Evolutionary conservation across 192 early-diverging fungal genomes (phyloP).

Genomic region (Gigaspora rosea): DNA sequence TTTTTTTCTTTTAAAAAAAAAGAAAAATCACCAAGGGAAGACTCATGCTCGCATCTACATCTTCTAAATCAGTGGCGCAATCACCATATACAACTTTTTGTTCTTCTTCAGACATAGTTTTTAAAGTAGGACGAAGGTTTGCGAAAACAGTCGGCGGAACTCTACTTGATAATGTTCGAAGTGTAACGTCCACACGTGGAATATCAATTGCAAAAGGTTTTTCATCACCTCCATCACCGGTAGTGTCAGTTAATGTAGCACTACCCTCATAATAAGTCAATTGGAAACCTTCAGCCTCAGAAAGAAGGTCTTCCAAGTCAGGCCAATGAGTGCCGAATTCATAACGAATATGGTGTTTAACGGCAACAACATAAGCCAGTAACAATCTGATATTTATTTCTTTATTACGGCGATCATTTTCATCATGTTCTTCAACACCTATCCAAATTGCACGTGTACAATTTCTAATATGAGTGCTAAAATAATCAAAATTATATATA

Average conservation of each 20-base stretch:
- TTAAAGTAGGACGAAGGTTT: background rate
- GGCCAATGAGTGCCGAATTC: conserved; percentile 61
- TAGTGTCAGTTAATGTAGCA: background rate
- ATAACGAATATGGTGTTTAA: conserved; percentile 63
- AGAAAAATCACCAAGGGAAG: conserved; percentile 38
- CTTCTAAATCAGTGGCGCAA: conserved; percentile 38
- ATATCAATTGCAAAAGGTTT: background rate
- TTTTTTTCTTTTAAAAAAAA: too few species aligned
- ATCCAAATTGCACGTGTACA: conserved; percentile 68
- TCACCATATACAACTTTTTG: background rate
- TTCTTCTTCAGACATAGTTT: background rate
- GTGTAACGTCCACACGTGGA: background rate
- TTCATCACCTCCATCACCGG: background rate
- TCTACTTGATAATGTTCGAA: background rate
- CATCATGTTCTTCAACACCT: conserved; percentile 40
- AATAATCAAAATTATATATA: too few species aligned
- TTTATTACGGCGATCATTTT: conserved; percentile 57
- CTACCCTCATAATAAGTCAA: conserved; percentile 18
- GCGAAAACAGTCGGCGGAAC: background rate
- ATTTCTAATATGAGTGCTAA: conserved; percentile 62
- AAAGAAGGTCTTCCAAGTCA: conserved; percentile 55
- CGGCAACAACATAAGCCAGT: conserved; percentile 56
- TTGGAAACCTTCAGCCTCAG: conserved; percentile 40
- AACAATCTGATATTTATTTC: conserved; percentile 51
- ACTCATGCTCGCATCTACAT: conserved; percentile 52